These are phyloP conservation scores for Spencermartinsiella ligniputridi DNA, from an alignment of 1,139 yeast species.

Conservation along the genomic window DNA sequence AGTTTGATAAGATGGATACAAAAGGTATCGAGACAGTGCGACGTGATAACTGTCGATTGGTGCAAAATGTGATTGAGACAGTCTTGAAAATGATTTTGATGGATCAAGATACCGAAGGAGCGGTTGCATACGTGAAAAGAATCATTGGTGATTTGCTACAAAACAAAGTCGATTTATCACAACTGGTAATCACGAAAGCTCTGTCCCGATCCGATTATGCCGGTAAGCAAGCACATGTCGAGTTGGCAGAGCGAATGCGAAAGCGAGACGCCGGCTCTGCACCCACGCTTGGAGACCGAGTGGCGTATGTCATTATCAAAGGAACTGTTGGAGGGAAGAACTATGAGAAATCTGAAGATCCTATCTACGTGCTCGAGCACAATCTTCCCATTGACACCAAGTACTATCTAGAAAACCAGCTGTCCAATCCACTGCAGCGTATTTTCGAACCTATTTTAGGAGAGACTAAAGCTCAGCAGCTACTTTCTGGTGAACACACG, in stretches of 20 bases:
- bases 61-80: slow-evolving; percentile 89
- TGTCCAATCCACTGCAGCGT: slow-evolving; percentile 86
- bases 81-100: slow-evolving; percentile 82
- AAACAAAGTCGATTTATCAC: slow-evolving; percentile 88
- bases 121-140: slow-evolving; percentile 77
- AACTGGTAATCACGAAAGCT: slow-evolving; percentile 90
- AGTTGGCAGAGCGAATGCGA: slow-evolving; percentile 90
- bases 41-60: slow-evolving; percentile 93
- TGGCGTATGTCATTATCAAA: slow-evolving; percentile 88
- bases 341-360: slow-evolving; percentile 96
- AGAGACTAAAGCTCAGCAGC: slow-evolving; percentile 71
- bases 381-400: slow-evolving; percentile 92
- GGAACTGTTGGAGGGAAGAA: slow-evolving; percentile 81
- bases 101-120: slow-evolving; percentile 84
- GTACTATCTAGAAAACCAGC: slow-evolving; percentile 88
- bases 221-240: slow-evolving; percentile 96
- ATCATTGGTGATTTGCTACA: slow-evolving; percentile 89
- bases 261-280: slow-evolving; percentile 98
- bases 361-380: slow-evolving; percentile 85
- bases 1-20: slow-evolving; percentile 95
- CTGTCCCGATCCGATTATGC: slow-evolving; percentile 86
- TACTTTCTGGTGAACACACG: slow-evolving; percentile 73
- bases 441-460: slow-evolving; percentile 96
- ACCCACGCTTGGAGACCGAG: slow-evolving; percentile 96
- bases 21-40: slow-evolving; percentile 98